These are phyloP conservation scores for Colletotrichum aenigma DNA, from an alignment of 2,329 filamentous ascomycete species.

Conservation along the genomic window DNA sequence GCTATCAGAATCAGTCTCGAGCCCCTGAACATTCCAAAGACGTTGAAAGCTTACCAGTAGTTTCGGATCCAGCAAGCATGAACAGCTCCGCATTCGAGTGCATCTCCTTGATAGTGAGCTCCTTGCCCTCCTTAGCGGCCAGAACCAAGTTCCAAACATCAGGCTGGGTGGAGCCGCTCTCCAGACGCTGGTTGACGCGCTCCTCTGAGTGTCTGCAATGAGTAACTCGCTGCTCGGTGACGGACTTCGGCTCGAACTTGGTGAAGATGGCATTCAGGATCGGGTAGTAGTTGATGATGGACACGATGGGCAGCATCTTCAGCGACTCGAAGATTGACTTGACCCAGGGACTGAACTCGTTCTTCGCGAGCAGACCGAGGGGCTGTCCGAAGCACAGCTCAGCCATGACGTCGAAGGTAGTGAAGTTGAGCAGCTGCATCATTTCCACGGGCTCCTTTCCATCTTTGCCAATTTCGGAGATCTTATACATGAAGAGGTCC, in stretches of 20 bases:
- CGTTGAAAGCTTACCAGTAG: slow-evolving; percentile 28
- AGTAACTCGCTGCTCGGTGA: slow-evolving; percentile 21
- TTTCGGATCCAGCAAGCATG: slow-evolving; percentile 35
- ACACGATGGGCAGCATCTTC: slow-evolving; percentile 24
- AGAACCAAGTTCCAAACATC: slow-evolving; percentile 29
- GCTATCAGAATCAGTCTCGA: slow-evolving; percentile 27
- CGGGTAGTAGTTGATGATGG: slow-evolving; percentile 28
- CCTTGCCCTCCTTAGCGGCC: slow-evolving; percentile 20
- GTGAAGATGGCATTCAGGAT: slow-evolving; percentile 22
- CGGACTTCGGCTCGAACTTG: slow-evolving; percentile 25
- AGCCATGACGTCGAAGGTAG: slow-evolving; percentile 26
- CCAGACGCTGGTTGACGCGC: slow-evolving; percentile 31
- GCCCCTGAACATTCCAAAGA: too few species aligned
- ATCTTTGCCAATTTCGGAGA: slow-evolving; percentile 31
- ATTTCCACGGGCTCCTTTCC: slow-evolving; percentile 21
- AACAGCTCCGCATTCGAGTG: slow-evolving; percentile 21
- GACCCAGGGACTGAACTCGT: slow-evolving; percentile 26
- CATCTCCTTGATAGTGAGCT: slow-evolving; percentile 15
- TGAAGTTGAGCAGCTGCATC: slow-evolving; percentile 22
- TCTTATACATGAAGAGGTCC: slow-evolving; percentile 37
- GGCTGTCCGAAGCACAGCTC: slow-evolving; percentile 25
- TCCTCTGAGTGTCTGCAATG: slow-evolving; percentile 26
- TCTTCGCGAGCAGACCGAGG: slow-evolving; percentile 18
- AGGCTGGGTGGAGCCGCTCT: slow-evolving; percentile 25
- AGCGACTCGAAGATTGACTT: slow-evolving; percentile 26